phyloP scores from a whole-genome alignment of 371 early-diverging fungal genomes.

The Fennellomyces sp. region DNA sequence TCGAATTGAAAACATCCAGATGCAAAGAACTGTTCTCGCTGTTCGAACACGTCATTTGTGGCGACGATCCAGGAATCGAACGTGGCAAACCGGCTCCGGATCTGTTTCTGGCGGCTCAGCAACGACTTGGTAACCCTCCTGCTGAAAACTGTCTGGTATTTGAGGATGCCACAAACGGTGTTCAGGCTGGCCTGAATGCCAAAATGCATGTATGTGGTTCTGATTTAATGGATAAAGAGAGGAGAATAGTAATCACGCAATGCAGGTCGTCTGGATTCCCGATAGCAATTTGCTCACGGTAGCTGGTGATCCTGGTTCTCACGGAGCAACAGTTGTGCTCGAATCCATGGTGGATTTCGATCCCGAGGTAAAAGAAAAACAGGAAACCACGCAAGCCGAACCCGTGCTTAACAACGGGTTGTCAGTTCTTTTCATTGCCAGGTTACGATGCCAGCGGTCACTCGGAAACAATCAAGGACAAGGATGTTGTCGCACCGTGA shows the following conservation, averaged over 20 bases:
- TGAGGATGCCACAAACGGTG: slow-evolving; percentile 89
- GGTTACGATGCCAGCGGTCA: slow-evolving; percentile 15
- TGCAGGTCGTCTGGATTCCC: slow-evolving; percentile 82
- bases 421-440: slow-evolving; percentile 22
- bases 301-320: slow-evolving; percentile 26
- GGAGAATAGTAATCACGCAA: too few species aligned
- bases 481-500: neutral
- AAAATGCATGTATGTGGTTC: slow-evolving; percentile 66
- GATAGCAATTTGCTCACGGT: slow-evolving; percentile 60
- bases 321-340: slow-evolving; percentile 56
- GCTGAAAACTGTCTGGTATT: slow-evolving; percentile 83
- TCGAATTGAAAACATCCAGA: slow-evolving; percentile 70
- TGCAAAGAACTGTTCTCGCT: slow-evolving; percentile 76
- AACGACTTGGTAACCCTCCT: slow-evolving; percentile 49
- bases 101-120: slow-evolving; percentile 78
- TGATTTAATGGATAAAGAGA: too few species aligned
- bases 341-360: slow-evolving; percentile 71
- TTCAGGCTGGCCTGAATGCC: slow-evolving; percentile 83
- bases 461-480: slow-evolving; percentile 6
- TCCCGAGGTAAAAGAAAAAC: slow-evolving; percentile 43
- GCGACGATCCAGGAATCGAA: slow-evolving; percentile 81
- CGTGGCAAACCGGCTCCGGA: slow-evolving; percentile 92
- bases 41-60: slow-evolving; percentile 84
- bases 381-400: neutral
- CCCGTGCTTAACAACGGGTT: neutral